Conservation (phyloP, 106 monocot species). For the Platanthera zijinensis region DNA sequence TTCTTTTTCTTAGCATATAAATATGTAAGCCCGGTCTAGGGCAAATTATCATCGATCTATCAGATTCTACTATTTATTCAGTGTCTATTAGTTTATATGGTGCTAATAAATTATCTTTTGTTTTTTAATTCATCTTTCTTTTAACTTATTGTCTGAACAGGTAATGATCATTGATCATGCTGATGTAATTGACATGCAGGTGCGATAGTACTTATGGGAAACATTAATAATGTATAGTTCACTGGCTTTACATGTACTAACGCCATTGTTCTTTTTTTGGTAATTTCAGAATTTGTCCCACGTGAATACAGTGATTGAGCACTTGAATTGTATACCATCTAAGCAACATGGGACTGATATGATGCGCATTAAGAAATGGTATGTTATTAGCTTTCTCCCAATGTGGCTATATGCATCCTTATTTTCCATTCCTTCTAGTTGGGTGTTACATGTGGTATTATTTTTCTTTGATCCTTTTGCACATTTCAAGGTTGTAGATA, state of each 20-base stretch:
- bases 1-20: no score
- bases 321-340: constrained; percentile 60
- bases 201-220: neutral
- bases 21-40: no score
- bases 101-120: neutral
- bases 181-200: constrained; percentile 96
- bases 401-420: neutral
- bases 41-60: no score
- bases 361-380: constrained; percentile 93
- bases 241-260: neutral
- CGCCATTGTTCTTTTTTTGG: neutral
- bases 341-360: constrained; percentile 81
- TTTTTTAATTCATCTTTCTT: constrained; percentile 6
- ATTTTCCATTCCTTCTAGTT: neutral
- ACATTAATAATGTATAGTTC: neutral
- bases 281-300: constrained; percentile 83
- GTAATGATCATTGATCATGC: constrained; percentile 91
- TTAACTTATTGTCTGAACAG: constrained; percentile 25
- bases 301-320: constrained; percentile 75
- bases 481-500: neutral
- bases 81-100: neutral
- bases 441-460: neutral
- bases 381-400: constrained; percentile 8
- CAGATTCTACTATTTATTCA: no score
- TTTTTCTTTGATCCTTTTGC: neutral